These are phyloP conservation scores for Trametes cubensis DNA, from an alignment of 768 basidiomycete species.

Conservation along the genomic window DNA sequence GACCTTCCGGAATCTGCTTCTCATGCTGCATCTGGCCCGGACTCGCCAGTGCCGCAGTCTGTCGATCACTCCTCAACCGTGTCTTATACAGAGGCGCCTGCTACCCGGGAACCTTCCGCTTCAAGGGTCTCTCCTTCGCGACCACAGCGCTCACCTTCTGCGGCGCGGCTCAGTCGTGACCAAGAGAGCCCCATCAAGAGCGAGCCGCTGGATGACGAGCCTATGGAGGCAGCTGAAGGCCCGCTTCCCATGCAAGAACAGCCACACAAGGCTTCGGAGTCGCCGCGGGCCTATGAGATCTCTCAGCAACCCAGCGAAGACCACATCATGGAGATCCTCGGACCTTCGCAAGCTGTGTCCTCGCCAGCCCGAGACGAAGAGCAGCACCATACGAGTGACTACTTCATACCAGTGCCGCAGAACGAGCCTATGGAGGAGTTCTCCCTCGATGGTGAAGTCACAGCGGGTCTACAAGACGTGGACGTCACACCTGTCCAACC, in stretches of 20 bases:
- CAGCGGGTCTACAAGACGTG: conserved; percentile 3
- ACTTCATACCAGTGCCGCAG: conserved; percentile 20
- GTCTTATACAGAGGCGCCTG: conserved; percentile 1
- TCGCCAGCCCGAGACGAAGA: conserved; percentile 1
- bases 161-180: not conserved
- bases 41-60: conserved; percentile 9
- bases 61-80: conserved; percentile 6
- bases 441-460: not conserved
- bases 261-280: not conserved
- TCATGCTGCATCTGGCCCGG: not conserved
- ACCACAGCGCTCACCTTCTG: conserved; percentile 23
- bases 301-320: conserved; percentile 17
- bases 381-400: not conserved
- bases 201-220: conserved; percentile 13
- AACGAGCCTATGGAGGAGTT: not conserved
- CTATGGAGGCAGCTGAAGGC: conserved; percentile 7
- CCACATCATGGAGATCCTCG: conserved; percentile 19
- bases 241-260: not conserved
- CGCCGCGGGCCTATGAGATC: conserved; percentile 1
- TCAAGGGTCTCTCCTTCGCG: conserved; percentile 29
- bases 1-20: conserved; percentile 11
- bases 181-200: conserved; percentile 14
- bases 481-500: conserved; percentile 4
- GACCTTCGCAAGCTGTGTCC: conserved; percentile 1
- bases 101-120: conserved; percentile 12